These are phyloP conservation scores for Spencermartinsiella ligniputridi DNA, from an alignment of 1,139 yeast species.

Conservation along the genomic window DNA sequence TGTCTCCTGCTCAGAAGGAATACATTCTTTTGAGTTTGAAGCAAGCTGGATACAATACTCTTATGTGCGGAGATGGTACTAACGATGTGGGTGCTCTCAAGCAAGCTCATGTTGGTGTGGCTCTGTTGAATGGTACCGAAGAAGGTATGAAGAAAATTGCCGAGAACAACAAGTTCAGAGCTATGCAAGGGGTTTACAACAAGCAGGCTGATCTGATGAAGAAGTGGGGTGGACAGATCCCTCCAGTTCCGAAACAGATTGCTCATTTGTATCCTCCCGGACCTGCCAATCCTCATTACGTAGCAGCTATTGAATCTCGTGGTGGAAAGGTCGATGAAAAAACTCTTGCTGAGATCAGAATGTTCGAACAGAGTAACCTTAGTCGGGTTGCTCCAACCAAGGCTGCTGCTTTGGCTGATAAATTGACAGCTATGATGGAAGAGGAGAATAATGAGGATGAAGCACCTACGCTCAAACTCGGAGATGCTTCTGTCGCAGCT, in stretches of 20 bases:
- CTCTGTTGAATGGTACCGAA: conserved; percentile 93
- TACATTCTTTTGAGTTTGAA: conserved; percentile 79
- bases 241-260: conserved; percentile 80
- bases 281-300: conserved; percentile 80
- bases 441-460: conserved; percentile 74
- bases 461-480: conserved; percentile 88
- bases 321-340: conserved; percentile 54
- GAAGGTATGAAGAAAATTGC: conserved; percentile 88
- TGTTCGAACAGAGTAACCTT: conserved; percentile 30
- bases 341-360: conserved; percentile 62
- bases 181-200: conserved; percentile 64
- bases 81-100: conserved; percentile 99
- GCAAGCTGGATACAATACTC: conserved; percentile 83
- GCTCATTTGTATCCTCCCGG: conserved; percentile 98
- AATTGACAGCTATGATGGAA: conserved; percentile 63
- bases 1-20: conserved; percentile 94
- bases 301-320: conserved; percentile 76
- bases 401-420: conserved; percentile 64
- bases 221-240: conserved; percentile 65
- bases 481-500: conserved; percentile 99
- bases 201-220: conserved; percentile 76
- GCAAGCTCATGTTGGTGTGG: conserved; percentile 98
- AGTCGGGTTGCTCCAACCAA: conserved; percentile 34
- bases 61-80: conserved; percentile 99
- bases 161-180: conserved; percentile 69